phyloP scores from a whole-genome alignment of 495 filamentous ascomycete species.

The Penicillium odoratum region DNA sequence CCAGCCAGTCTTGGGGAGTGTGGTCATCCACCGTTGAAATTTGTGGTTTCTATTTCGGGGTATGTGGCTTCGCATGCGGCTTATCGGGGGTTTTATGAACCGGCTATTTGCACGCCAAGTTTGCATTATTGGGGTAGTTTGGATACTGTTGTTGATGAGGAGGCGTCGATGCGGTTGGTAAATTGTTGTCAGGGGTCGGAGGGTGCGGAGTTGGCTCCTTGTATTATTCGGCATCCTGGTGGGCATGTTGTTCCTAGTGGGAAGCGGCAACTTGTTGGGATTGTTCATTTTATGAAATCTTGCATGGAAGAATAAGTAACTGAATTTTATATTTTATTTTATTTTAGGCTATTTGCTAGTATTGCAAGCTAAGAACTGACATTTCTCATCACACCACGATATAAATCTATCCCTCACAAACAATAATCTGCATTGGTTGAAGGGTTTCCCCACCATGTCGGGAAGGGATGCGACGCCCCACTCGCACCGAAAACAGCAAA shows the following conservation, averaged over 20 bases:
- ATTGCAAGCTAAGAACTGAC: neutral
- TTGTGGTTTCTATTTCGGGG: constrained; percentile 5
- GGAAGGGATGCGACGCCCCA: constrained; percentile 30
- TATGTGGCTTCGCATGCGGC: constrained; percentile 9
- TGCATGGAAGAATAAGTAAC: neutral
- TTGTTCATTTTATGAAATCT: constrained; percentile 9
- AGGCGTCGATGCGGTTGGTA: constrained; percentile 3
- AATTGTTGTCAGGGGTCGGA: constrained; percentile 1
- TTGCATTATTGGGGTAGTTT: constrained; percentile 10
- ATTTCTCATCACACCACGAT: neutral
- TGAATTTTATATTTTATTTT: too few species aligned
- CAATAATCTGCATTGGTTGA: constrained; percentile 16
- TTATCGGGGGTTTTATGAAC: constrained; percentile 11
- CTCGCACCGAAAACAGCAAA: constrained; percentile 56
- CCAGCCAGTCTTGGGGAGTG: constrained; percentile 1
- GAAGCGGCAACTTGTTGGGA: constrained; percentile 4
- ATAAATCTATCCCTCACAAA: neutral
- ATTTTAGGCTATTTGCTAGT: too few species aligned
- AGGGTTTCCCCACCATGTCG: constrained; percentile 52
- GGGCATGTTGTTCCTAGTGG: constrained; percentile 7
- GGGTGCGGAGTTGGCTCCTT: neutral
- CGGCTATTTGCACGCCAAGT: constrained; percentile 3
- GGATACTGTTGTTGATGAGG: constrained; percentile 12
- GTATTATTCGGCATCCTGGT: constrained; percentile 9
- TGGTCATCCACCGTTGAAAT: constrained; percentile 6